These are phyloP conservation scores for Gigaspora rosea DNA, from an alignment of 192 early-diverging fungal species.

Conservation along the genomic window DNA sequence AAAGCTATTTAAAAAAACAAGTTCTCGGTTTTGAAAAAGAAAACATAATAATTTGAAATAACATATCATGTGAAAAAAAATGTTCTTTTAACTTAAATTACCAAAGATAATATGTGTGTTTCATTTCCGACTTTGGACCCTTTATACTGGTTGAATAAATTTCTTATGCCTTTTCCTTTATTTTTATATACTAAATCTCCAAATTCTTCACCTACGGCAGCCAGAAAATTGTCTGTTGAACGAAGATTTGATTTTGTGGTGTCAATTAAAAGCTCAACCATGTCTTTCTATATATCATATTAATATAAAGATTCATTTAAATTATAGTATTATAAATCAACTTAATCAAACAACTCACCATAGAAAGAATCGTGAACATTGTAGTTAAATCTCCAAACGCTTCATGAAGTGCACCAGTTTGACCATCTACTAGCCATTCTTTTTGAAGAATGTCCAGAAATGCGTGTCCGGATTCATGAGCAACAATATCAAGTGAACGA, in stretches of 20 bases:
- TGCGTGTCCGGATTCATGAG: neutral
- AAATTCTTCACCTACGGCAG: slow-evolving; percentile 23
- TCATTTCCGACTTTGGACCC: neutral
- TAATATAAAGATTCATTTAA: too few species aligned
- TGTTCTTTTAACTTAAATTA: neutral
- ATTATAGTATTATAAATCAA: too few species aligned
- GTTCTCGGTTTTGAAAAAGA: neutral
- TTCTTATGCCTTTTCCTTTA: slow-evolving; percentile 21
- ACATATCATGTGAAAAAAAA: neutral
- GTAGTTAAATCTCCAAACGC: slow-evolving; percentile 19
- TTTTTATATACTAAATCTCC: neutral
- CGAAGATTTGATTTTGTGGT: slow-evolving; percentile 6
- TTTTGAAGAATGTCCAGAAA: neutral
- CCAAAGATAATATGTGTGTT: slow-evolving; percentile 10
- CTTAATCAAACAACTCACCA: neutral
- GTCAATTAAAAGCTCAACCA: neutral
- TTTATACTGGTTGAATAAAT: slow-evolving; percentile 2
- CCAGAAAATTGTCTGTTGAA: neutral
- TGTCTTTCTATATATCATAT: neutral
- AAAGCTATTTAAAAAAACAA: neutral
- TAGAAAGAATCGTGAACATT: slow-evolving; percentile 9
- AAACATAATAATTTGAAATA: neutral
- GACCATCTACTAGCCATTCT: neutral
- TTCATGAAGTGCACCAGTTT: slow-evolving; percentile 20
- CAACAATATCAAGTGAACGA: slow-evolving; percentile 11